Evolutionary conservation across 2,329 filamentous ascomycete genomes (phyloP), one percentile per base, ranked within the genome.

Genomic region (Elsinoe ampelina): DNA sequence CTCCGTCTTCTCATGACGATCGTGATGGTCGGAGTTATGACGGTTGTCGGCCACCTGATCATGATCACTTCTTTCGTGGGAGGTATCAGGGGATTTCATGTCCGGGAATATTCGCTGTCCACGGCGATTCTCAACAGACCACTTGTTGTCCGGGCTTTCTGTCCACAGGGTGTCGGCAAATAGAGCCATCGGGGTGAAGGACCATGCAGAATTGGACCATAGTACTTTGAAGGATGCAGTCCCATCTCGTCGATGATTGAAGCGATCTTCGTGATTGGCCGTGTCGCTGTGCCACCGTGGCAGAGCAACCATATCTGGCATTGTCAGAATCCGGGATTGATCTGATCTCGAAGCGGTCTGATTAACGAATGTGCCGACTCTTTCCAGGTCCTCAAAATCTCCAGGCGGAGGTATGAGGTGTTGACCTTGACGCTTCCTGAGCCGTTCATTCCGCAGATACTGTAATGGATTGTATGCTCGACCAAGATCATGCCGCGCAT

Each of bases 91-190:
- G 5, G 38, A 48, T 55, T 38, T 66, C 64, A 22, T 65, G 34
- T 47, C 63, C 64, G 81, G 77, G 60, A 87, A 95, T 12, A 96
- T 81, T 58, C 80, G 84, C 48, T 81, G 79, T 65, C 89, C 89
- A 64, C 88, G 76, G 12, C 84, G 82, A 69, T 95, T 87, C 66
- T 95, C 87, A 41, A 95, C 85, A 26, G 90, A 76, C 54, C 78
- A 79, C 68, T 91, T 95, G 70, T 96, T 90, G 58, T 85, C 77
- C 32, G 80, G 82, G 64, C 91, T 84, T 68, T 96, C 89, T 19
- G 95, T 73, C 93, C 93, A 98, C 65, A 91, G 89, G 1, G 86
- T 79, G 73, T 98, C 93, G 3, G 91, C 91, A 47, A 97, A 75
- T 69, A 96, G 79, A 67, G 97, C 91, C 57, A 87, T 84, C 0